Evolutionary conservation across 75 land plant species (phyloP), one percentile per base, ranked within the genome.

Genomic region (Pinus tabuliformis): DNA sequence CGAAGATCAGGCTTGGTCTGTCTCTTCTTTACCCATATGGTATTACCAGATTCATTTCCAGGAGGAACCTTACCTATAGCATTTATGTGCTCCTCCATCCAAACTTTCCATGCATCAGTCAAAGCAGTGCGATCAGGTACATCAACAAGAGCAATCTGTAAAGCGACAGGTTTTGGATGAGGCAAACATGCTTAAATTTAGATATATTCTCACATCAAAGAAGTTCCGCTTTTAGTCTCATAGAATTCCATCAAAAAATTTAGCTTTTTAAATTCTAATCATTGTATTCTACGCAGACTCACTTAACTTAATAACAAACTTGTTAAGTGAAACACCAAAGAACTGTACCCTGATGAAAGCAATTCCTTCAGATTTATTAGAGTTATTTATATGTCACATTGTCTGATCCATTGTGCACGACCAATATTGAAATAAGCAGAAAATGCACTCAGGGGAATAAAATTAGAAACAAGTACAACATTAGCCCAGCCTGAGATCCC

Each of bases 71-170:
- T 87, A n/a, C 99, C 95, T 30, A 81, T 87, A 15, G 73, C 73
- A 71, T 75, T 64, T 75, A 97, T 87, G 78, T 97, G 95, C 73
- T 94, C 99, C 81, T 97, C 91, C 90, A 97, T 88, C 99, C 99
- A 97, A 75, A 87, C 75, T 75, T 92, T 91, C 99, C 99, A 97
- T 45, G 98, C 95, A 37, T 86, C 78, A 24, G 89, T 88, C 39
- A 97, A 77, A 39, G 86, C 87, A 59, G 89, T 77, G 72, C 89
- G 81, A 63, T 97, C 93, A 17, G 93, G 90, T 4, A 82, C 89
- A 74, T 89, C 87, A 7, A 94, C 81, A 26, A 92, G 60, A 2
- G 82, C 85, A 75, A 88, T 82, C 95, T 94, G 78, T 54, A 88
- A 62, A 28, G 64, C n/a, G 72, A 56, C 71, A 36, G 54, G 20